phyloP scores from a whole-genome alignment of 495 filamentous ascomycete genomes.

The Neurospora cerealis region DNA sequence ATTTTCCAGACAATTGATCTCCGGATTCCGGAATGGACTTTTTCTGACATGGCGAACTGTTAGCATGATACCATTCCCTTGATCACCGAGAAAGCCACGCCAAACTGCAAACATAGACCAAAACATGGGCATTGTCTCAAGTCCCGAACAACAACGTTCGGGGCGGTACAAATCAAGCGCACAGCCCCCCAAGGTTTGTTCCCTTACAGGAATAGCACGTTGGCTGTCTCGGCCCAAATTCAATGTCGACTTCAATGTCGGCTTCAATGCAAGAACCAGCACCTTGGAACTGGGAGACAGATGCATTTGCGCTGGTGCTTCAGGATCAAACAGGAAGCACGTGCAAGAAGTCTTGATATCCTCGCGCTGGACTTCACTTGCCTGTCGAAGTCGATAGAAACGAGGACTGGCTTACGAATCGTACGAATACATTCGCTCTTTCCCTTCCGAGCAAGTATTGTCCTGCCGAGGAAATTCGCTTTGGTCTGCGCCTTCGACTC shows the following conservation, averaged over 20 bases:
- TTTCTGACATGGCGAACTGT: neutral
- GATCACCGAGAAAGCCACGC: neutral
- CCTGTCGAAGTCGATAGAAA: neutral
- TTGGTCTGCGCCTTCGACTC: neutral
- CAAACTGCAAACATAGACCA: neutral
- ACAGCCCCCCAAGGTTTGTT: neutral
- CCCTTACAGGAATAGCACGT: neutral
- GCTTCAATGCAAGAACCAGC: neutral
- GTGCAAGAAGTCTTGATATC: neutral
- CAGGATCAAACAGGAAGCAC: neutral
- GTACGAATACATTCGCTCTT: too few relatives aligned
- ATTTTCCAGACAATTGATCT: neutral
- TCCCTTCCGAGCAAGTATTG: neutral
- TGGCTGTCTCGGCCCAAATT: neutral
- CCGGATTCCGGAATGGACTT: neutral
- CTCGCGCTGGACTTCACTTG: neutral
- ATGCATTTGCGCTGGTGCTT: neutral
- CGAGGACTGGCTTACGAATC: neutral
- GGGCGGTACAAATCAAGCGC: neutral
- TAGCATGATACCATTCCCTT: neutral
- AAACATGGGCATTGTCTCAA: neutral
- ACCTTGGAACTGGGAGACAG: neutral
- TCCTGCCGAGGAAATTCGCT: neutral
- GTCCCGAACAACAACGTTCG: neutral
- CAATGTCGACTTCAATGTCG: neutral